Evolutionary conservation across 768 basidiomycete species (phyloP), one percentile per base, ranked within the genome.

Genomic region (Tulasnella sp.): DNA sequence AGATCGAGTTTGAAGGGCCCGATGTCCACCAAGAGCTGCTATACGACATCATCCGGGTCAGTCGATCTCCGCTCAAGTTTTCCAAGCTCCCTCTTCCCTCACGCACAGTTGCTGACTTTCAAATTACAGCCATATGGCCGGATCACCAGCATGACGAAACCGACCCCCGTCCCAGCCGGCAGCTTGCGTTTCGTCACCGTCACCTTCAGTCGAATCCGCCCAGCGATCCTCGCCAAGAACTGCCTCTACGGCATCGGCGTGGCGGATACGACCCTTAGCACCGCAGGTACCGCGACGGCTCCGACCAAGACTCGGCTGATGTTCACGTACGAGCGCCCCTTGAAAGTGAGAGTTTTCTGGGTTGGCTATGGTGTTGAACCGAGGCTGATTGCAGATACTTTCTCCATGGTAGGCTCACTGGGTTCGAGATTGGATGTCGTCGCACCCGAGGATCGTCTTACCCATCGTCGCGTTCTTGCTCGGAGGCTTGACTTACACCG

Each of bases 401-500:
- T n/a, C 34, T 34, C 32, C 66, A 67, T 42, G 12, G 17, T 47
- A 72, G 71, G 85, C 84, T 0, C 89, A 90, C 76, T 83, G 79
- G 22, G 79, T 94, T 35, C 83, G 90, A 37, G 88, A 89, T 78
- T 98, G 94, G 90, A 83, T 94, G 74, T 83, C 90, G 1, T 83
- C 80, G n/a, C 95, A 98, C 80, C 95, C 96, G 8, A 88, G 87
- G 74, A 89, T 97, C 66, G 87, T 89, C 68, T 79, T 95, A 3
- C 94, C 94, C 0, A 79, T 94, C 19, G 73, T 94, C 1, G 86
- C 94, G 52, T 97, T 98, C 79, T 81, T 98, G 1, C 79, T 98
- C n/a, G 96, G 95, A 12, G 89, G 90, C 2, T 76, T 98, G 41
- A 92, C 92, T 26, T 97, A 96, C 78, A 90, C 92, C 6, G 94